Percentiles rank a stretch among this genome's conserved stretches.
Evolutionary conservation across 2,329 filamentous ascomycete species (phyloP).

Genomic region (Epichloe scottii): DNA sequence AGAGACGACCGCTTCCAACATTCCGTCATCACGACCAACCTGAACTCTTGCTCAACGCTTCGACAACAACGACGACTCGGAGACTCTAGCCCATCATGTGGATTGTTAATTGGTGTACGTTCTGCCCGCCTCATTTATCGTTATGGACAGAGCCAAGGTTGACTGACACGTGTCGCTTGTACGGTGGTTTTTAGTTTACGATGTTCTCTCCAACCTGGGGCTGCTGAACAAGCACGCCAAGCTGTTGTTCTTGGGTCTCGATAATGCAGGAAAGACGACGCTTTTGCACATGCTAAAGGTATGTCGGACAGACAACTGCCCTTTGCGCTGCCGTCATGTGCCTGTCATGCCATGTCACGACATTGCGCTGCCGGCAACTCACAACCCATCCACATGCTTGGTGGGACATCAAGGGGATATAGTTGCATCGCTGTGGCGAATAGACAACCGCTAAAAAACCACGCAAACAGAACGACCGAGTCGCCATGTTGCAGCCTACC

Average conservation of each 20-base stretch:
- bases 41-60: conserved; percentile 8
- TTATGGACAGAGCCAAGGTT: conserved; percentile 1
- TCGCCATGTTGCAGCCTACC: conserved; percentile 81
- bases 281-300: conserved; percentile 94
- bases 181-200: conserved; percentile 48
- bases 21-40: conserved; percentile 10
- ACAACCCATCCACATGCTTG: neutral
- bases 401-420: neutral
- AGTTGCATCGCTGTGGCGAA: neutral
- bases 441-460: conserved; percentile 13
- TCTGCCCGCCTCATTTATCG: conserved; percentile 6
- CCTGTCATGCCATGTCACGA: neutral
- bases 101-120: conserved; percentile 92
- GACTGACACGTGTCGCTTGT: conserved; percentile 21
- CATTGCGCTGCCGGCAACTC: neutral
- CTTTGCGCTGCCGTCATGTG: neutral
- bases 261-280: conserved; percentile 92
- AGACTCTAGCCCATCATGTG: conserved; percentile 50
- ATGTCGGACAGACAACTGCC: conserved; percentile 15
- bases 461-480: conserved; percentile 64
- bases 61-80: conserved; percentile 8
- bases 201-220: conserved; percentile 75
- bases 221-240: conserved; percentile 94
- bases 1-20: conserved; percentile 3
- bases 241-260: conserved; percentile 82